Conservation (phyloP, 192 early-diverging fungal genomes). For the Linnemannia zychae region DNA sequence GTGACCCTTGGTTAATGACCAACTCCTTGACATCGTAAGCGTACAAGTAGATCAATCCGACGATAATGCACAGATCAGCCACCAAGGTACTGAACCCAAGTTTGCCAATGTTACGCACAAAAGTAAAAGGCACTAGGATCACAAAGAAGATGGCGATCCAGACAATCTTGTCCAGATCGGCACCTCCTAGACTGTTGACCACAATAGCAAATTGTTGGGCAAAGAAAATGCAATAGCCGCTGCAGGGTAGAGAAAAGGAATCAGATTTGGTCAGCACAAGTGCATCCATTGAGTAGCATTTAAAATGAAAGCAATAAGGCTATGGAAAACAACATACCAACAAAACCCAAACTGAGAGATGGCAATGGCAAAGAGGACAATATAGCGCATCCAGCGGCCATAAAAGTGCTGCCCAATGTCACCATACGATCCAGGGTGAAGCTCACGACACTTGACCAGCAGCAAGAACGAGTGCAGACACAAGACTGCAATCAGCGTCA, state of each 20-base stretch:
- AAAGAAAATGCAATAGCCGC: conserved; percentile 86
- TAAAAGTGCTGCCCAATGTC: conserved; percentile 77
- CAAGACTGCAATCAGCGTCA: conserved; percentile 73
- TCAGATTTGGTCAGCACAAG: neutral
- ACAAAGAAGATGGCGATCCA: conserved; percentile 79
- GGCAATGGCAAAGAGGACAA: conserved; percentile 78
- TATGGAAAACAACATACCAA: conserved; percentile 64
- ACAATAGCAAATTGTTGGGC: conserved; percentile 86
- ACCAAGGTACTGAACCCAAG: conserved; percentile 84
- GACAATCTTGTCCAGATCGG: conserved; percentile 71
- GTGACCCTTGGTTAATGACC: conserved; percentile 60
- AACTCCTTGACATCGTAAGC: conserved; percentile 79
- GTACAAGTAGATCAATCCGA: conserved; percentile 85
- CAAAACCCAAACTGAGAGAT: conserved; percentile 87
- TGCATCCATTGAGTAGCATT: neutral
- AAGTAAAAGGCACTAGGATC: conserved; percentile 84
- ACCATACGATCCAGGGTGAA: conserved; percentile 76
- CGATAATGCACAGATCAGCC: conserved; percentile 89
- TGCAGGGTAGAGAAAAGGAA: conserved; percentile 8
- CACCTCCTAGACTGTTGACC: conserved; percentile 76
- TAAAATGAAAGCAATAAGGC: neutral
- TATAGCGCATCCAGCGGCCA: conserved; percentile 72
- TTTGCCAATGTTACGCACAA: conserved; percentile 89
- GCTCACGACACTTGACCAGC: conserved; percentile 72
- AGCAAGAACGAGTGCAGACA: conserved; percentile 77